Evolutionary conservation across 2,329 filamentous ascomycete species (phyloP), one percentile per base, ranked within the genome.

Genomic region (Trichoderma afroharzianum): DNA sequence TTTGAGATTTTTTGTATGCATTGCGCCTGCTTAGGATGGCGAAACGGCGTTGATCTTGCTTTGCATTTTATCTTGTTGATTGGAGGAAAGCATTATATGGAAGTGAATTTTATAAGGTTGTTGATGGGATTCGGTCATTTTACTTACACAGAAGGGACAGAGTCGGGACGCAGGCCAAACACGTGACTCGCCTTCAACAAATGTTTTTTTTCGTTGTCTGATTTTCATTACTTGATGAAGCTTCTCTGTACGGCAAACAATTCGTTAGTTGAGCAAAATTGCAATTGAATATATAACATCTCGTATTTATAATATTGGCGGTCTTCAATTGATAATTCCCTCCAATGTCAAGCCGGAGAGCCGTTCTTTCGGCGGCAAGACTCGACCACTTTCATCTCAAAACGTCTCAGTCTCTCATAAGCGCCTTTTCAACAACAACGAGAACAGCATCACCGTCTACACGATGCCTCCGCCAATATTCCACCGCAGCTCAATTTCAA

Each of bases 141-240:
- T 2, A 33, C 33, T 36, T 59, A 59, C 39, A 43, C 18, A 9
- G 28, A 59, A 59, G 30, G n/a, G 11, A 53, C 30, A 6, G 57
- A 14, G n/a, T 59, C 21, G 26, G 15, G 55, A 30, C 15, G 28
- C 14, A 32, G 28, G 55, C 55, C 5, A 9, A 36, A 14, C 67
- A 69, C 67, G 67, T 69, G 67, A 69, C 67, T 21, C 39, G 36
- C 26, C 55, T 61, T 50, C 14, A 24, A 33, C 30, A n/a, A n/a
- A n/a, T n/a, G n/a, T 11, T 47, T 43, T 61, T 36, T 33, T 7
- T 26, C 26, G 18, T 47, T n/a, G 9, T 50, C 26, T 69, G 39
- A 43, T 69, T 39, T 59, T n/a, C 11, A 8, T 15, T 15, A 28
- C 15, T 18, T 50, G 55, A 68, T 53, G 39, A 43, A n/a, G 3